Evolutionary conservation across 2,329 filamentous ascomycete species (phyloP).

Genomic region (Calonectria honghensis): DNA sequence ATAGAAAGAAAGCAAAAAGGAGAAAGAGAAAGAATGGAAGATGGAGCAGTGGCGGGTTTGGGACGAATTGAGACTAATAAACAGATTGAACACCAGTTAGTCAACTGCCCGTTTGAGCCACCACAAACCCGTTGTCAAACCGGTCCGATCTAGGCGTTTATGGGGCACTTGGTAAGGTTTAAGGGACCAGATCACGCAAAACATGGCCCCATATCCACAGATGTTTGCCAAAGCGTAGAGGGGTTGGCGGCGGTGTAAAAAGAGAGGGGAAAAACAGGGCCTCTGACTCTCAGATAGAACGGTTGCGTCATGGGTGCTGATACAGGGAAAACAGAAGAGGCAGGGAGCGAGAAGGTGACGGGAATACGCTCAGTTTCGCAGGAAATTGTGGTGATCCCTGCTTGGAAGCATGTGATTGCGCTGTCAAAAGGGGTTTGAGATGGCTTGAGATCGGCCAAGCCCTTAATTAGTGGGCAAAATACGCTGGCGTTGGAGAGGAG

Average conservation of each 20-base stretch:
- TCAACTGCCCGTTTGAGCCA: constrained; percentile 44
- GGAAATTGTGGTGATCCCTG: constrained; percentile 33
- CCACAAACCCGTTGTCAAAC: constrained; percentile 47
- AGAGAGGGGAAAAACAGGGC: constrained; percentile 16
- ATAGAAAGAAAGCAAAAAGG: neutral
- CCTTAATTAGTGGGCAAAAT: constrained; percentile 23
- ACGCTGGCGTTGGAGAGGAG: neutral
- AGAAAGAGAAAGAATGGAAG: neutral
- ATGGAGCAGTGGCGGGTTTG: constrained; percentile 18
- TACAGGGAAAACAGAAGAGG: constrained; percentile 22
- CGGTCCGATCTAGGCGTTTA: constrained; percentile 27
- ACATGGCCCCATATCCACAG: constrained; percentile 41
- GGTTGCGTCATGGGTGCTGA: constrained; percentile 52
- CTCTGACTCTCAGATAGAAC: constrained; percentile 24
- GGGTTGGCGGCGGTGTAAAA: constrained; percentile 40
- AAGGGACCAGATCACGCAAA: constrained; percentile 33
- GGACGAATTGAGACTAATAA: constrained; percentile 24
- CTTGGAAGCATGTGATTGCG: constrained; percentile 40
- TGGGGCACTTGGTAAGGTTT: constrained; percentile 23
- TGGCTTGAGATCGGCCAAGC: neutral
- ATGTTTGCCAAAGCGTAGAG: constrained; percentile 30
- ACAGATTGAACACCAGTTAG: constrained; percentile 43
- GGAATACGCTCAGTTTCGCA: constrained; percentile 15
- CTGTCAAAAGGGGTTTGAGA: constrained; percentile 33
- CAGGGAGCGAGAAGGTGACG: constrained; percentile 16